A percentile compares a stretch with the other conserved stretches of the same genome.
Conservation (phyloP, 2,329 filamentous ascomycete genomes). For the Chaetomiaceae sp. region DNA sequence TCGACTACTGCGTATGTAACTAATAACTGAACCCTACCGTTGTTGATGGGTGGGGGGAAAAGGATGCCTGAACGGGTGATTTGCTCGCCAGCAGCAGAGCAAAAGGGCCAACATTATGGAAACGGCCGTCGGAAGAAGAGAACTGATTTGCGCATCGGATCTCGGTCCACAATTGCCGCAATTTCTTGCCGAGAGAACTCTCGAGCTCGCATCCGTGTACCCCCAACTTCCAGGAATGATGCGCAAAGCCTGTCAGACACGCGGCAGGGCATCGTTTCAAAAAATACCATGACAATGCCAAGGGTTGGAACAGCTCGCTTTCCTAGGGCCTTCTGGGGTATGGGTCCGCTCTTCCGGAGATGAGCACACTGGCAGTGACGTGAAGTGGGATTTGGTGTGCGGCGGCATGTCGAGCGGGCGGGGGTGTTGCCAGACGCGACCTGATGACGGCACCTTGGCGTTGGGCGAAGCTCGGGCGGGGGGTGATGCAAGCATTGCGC, state of each 20-base stretch:
- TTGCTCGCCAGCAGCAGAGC: too few species aligned
- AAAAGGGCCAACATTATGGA: too few species aligned
- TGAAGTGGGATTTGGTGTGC: constrained; percentile 16
- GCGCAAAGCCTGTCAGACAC: constrained; percentile 3
- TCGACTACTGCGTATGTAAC: too few species aligned
- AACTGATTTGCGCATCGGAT: constrained; percentile 13
- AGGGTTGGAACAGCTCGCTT: constrained; percentile 12
- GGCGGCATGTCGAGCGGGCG: too few species aligned
- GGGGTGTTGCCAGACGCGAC: constrained; percentile 1
- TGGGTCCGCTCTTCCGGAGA: constrained; percentile 25
- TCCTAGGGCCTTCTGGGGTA: constrained; percentile 4
- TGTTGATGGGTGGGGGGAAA: too few species aligned
- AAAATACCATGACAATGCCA: constrained; percentile 10
- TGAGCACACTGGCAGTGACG: constrained; percentile 15
- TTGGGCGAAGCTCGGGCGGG: constrained; percentile 20
- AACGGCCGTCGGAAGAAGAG: background rate
- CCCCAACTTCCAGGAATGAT: constrained; percentile 10
- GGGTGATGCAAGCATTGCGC: constrained; percentile 24
- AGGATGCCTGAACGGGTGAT: too few species aligned
- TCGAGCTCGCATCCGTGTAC: constrained; percentile 1
- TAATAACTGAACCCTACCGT: too few species aligned
- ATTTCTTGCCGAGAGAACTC: constrained; percentile 16
- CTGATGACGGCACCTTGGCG: constrained; percentile 8
- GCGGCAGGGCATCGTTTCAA: constrained; percentile 16
- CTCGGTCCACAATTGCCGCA: constrained; percentile 25